Percentiles rank a stretch among this genome's conserved stretches.
Evolutionary conservation across 495 filamentous ascomycete species (phyloP).

Genomic region (Podospora comata): DNA sequence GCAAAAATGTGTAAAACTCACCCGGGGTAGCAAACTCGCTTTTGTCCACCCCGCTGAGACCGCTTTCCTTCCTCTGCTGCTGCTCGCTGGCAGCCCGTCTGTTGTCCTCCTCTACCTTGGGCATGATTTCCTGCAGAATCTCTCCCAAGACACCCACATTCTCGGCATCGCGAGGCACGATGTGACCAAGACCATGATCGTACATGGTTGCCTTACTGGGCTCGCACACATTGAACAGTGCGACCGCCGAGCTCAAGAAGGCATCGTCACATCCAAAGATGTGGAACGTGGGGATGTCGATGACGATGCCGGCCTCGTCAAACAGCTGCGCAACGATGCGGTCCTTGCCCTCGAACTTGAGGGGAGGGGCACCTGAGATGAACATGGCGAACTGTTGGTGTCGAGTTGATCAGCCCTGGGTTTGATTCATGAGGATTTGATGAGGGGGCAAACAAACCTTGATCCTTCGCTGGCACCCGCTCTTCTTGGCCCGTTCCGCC

Average conservation of each 20-base stretch:
- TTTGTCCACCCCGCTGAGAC: background rate
- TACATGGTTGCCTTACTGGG: slow-evolving; percentile 48
- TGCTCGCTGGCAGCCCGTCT: background rate
- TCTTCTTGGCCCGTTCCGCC: slow-evolving; percentile 32
- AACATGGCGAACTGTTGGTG: slow-evolving; percentile 48
- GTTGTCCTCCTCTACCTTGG: slow-evolving; percentile 28
- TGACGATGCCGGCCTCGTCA: slow-evolving; percentile 47
- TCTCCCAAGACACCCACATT: slow-evolving; percentile 43
- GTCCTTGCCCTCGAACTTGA: slow-evolving; percentile 38
- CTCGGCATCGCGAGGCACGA: slow-evolving; percentile 49
- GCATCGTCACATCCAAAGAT: slow-evolving; percentile 56
- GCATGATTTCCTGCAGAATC: slow-evolving; percentile 29
- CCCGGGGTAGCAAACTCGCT: background rate
- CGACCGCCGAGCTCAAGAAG: slow-evolving; percentile 49
- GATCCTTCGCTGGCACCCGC: slow-evolving; percentile 43
- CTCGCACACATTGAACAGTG: slow-evolving; percentile 57
- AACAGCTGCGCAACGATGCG: slow-evolving; percentile 36
- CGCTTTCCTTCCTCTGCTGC: background rate
- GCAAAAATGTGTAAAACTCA: background rate
- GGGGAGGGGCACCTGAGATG: slow-evolving; percentile 53
- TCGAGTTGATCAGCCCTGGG: background rate
- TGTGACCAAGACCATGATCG: slow-evolving; percentile 56
- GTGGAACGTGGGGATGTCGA: slow-evolving; percentile 55
- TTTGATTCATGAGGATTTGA: background rate
- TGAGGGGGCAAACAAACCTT: slow-evolving; percentile 31